Evolutionary conservation across 495 filamentous ascomycete genomes (phyloP), one percentile per base, ranked within the genome.

Genomic region (Neurospora terricola): DNA sequence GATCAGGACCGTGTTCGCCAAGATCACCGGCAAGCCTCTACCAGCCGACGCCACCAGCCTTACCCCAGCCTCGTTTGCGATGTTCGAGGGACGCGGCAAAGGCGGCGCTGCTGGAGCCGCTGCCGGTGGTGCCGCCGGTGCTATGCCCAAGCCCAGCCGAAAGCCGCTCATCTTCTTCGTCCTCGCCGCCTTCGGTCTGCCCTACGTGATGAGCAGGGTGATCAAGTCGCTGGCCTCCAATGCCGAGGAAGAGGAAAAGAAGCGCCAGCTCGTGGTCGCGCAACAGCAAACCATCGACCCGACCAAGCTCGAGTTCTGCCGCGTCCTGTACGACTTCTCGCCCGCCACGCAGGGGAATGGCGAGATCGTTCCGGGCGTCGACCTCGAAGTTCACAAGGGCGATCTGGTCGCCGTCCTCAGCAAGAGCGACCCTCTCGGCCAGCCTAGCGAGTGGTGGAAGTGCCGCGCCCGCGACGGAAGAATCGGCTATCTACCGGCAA

Each of bases 141-240:
- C 84, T 48, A 85, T 88, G 62, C 83, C 91, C 5, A 91, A 89
- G 73, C 94, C 95, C 5, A 96, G 92, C 74, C 91, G 91, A 79
- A 99, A 98, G 82, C 96, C 96, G 2, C 92, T 99, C 78, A 86
- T 98, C 77, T 93, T 99, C 86, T 99, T 99, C 87, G 83, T 98
- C 38, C 84, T 97, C 62, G 94, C 95, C 30, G 93, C 97, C 10
- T 97, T 99, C 78, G 96, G 96, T 39, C 85, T 99, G 8, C 96
- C 96, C 2, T 98, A 97, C 80, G 85, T 98, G 34, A 97, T 99
- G 93, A 89, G 90, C 81, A 98, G 96, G 82, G 87, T 97, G 48
- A 98, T 99, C 81, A 89, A 90, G 74, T 84, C 92, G 1, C 85
- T 99, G 18, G 93, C 94, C 30, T 89, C 89, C 36, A 89, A 88